Base-by-base conservation (phyloP, 352 stramenopile species). In the Blastocystis sp. region DNA sequence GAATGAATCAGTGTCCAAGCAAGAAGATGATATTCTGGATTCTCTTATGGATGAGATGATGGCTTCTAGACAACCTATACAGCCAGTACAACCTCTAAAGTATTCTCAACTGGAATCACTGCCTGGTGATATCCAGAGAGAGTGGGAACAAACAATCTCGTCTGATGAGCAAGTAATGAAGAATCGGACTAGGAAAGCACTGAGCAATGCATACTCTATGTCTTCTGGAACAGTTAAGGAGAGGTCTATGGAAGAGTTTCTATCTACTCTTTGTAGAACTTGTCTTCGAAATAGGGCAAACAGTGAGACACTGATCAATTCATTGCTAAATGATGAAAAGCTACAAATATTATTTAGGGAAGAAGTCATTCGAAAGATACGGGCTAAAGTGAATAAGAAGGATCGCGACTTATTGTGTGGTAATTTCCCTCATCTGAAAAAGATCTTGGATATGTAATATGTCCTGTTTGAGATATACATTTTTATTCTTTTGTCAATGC, bases 161-260 rank as follows among this genome's bases (percentile, higher is more conserved):
- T 20, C 47, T 62, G 68, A 79, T 56, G 68, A 79, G 43, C 41
- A 34, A 11, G 68, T 59, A 29, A 79, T 79, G 68, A 79, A 79
- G 68, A n/a, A 34, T 23, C 37, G 29, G 20, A 29, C 20, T 39
- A 15, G 15, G 18, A 43, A 79, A 34, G 9, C 29, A 34, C 29
- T 79, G 68, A 79, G 68, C 26, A 79, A 79, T 56, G 68, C 68
- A 56, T 79, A 79, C 15, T 29, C 37, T 15, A 41, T 29, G 23
- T 34, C 13, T 7, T 13, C 29, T 15, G 43, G 39, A 26, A 18
- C 41, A 34, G 47, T 79, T 20, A 43, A 79, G 15, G 37, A 15
- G n/a, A 26, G 18, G 68, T 41, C 41, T 20, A 15, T 79, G 7
- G 20, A 79, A 62, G 68, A 79, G 11, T 56, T 55, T n/a, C 47